phyloP scores from a whole-genome alignment of 2,329 filamentous ascomycete genomes.

The Cephalotrichum gorgonifer region DNA sequence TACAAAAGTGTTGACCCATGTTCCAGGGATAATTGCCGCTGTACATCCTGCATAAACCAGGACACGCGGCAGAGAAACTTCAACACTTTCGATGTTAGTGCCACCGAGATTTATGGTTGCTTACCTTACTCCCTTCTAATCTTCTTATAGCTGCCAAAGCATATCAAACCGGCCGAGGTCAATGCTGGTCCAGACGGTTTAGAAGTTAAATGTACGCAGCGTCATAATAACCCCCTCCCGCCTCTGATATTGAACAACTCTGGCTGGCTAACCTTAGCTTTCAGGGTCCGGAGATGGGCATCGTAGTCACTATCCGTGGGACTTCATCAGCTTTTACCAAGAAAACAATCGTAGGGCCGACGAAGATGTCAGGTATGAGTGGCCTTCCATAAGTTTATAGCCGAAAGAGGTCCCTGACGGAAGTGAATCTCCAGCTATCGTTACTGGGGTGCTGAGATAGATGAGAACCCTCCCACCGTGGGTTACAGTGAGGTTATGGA shows the following conservation, averaged over 20 bases:
- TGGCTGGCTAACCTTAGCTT: slow-evolving; percentile 5
- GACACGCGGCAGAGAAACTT: slow-evolving; percentile 31
- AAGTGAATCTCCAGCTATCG: slow-evolving; percentile 5
- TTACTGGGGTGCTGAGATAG: slow-evolving; percentile 22
- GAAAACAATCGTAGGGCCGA: slow-evolving; percentile 18
- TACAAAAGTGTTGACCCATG: neutral
- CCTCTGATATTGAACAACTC: too few relatives aligned
- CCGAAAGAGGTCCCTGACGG: neutral
- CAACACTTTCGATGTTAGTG: slow-evolving; percentile 26
- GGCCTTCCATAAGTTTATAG: neutral
- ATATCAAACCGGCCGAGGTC: slow-evolving; percentile 18
- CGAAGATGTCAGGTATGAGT: slow-evolving; percentile 22
- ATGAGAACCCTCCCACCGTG: slow-evolving; percentile 44
- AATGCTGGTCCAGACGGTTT: slow-evolving; percentile 17
- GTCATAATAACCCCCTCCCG: too few relatives aligned
- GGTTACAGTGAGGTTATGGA: slow-evolving; percentile 51
- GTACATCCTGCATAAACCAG: slow-evolving; percentile 27
- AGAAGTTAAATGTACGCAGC: slow-evolving; percentile 20
- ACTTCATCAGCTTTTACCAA: slow-evolving; percentile 45
- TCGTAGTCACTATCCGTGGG: slow-evolving; percentile 54
- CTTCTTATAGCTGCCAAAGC: slow-evolving; percentile 18
- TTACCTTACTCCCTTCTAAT: neutral
- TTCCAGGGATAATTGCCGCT: slow-evolving; percentile 32
- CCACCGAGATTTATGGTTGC: neutral
- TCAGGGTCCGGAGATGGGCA: slow-evolving; percentile 62